phyloP scores from a whole-genome alignment of 2,329 filamentous ascomycete genomes.

The Plectosphaerella cucumerina region DNA sequence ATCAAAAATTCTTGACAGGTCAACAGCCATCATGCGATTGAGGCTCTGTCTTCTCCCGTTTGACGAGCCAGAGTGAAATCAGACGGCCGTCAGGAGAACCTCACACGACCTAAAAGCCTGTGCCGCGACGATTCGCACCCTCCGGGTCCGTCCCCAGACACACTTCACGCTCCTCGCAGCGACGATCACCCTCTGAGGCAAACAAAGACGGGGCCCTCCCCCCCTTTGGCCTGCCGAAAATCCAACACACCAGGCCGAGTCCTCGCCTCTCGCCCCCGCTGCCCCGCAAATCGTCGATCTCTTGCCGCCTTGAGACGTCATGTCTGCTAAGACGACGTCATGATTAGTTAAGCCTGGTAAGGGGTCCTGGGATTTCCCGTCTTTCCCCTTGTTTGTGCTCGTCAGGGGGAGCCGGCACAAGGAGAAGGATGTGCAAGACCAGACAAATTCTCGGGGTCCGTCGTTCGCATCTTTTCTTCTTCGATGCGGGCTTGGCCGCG shows the following conservation, averaged over 20 bases:
- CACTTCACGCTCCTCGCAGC: not conserved
- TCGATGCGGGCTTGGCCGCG: too few relatives aligned
- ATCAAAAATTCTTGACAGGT: too few relatives aligned
- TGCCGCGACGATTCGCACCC: not conserved
- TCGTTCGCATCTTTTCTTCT: not conserved
- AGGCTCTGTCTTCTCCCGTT: too few relatives aligned
- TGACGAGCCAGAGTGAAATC: too few relatives aligned
- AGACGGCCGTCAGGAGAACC: too few relatives aligned
- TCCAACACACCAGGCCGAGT: not conserved
- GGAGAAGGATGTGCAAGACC: not conserved
- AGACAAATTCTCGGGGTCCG: not conserved
- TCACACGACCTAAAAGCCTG: too few relatives aligned
- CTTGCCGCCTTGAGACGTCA: not conserved
- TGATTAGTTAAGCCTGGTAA: not conserved
- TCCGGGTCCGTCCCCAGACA: too few relatives aligned
- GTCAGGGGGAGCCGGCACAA: not conserved
- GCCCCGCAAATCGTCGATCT: not conserved
- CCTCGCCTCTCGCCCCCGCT: not conserved
- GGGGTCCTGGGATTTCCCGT: too few relatives aligned
- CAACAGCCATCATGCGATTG: too few relatives aligned
- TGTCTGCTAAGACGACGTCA: not conserved
- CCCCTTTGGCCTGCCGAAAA: not conserved
- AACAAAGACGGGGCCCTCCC: not conserved
- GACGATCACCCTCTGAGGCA: not conserved
- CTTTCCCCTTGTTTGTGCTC: not conserved